These are phyloP conservation scores for Aureobasidium sp. DNA, from an alignment of 2,329 filamentous ascomycete genomes.

Conservation along the genomic window DNA sequence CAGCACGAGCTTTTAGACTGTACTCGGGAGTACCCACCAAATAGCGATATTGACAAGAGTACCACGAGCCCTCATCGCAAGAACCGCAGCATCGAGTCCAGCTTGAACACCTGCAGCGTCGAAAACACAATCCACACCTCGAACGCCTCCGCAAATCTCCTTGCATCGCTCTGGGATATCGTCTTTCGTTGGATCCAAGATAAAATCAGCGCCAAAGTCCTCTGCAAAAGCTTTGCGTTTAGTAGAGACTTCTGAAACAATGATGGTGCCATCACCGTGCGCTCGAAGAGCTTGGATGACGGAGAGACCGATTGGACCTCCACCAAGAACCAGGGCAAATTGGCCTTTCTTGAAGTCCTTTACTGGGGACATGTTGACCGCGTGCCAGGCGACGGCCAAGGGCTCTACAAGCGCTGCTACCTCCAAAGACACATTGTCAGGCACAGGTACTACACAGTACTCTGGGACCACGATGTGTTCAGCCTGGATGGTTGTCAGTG, in stretches of 20 bases:
- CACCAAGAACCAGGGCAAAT: constrained; percentile 42
- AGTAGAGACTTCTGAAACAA: constrained; percentile 43
- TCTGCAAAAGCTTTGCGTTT: constrained; percentile 41
- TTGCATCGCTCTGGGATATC: constrained; percentile 38
- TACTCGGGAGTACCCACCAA: constrained; percentile 26
- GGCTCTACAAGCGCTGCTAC: constrained; percentile 47
- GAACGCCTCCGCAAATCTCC: constrained; percentile 33
- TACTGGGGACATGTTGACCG: constrained; percentile 39
- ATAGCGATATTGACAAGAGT: constrained; percentile 48
- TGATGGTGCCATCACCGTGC: constrained; percentile 39
- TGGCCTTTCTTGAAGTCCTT: constrained; percentile 35
- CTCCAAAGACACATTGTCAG: constrained; percentile 44
- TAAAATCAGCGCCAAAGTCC: constrained; percentile 42
- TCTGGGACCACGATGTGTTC: constrained; percentile 40
- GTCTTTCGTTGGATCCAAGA: constrained; percentile 43
- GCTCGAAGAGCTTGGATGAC: constrained; percentile 40
- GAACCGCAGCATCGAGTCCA: constrained; percentile 41
- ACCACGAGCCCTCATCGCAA: constrained; percentile 40
- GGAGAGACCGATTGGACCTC: constrained; percentile 45
- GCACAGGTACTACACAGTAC: constrained; percentile 38
- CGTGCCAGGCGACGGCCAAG: constrained; percentile 48
- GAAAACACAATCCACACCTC: constrained; percentile 42
- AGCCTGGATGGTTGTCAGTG: background rate
- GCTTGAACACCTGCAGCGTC: constrained; percentile 46
- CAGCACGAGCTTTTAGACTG: background rate